These are phyloP conservation scores for Tillandsia fasciculata DNA, from an alignment of 176 grass and related monocot species.

Conservation along the genomic window DNA sequence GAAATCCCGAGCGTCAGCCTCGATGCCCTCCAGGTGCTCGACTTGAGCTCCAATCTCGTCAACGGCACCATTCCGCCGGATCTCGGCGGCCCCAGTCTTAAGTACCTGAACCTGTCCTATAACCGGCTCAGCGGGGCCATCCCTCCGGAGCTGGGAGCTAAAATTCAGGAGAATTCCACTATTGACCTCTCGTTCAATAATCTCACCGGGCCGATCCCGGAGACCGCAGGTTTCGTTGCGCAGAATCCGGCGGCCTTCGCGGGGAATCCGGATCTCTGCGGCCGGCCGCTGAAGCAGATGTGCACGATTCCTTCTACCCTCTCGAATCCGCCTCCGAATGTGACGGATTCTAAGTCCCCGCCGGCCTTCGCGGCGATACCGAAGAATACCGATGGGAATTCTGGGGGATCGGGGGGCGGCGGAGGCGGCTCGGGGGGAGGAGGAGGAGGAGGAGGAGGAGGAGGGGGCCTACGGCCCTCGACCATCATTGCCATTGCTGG, in stretches of 20 bases:
- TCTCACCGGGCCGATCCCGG: slow-evolving; percentile 64
- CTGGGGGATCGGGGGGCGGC: background rate
- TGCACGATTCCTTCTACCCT: slow-evolving; percentile 50
- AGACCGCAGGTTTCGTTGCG: slow-evolving; percentile 26
- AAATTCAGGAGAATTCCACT: slow-evolving; percentile 47
- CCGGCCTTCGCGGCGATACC: slow-evolving; percentile 92
- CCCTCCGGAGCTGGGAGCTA: slow-evolving; percentile 43
- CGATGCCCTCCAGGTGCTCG: slow-evolving; percentile 45
- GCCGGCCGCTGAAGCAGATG: slow-evolving; percentile 40
- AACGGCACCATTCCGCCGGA: slow-evolving; percentile 48
- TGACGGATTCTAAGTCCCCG: slow-evolving; percentile 51
- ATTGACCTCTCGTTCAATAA: slow-evolving; percentile 79
- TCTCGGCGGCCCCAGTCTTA: slow-evolving; percentile 39
- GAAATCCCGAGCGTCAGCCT: slow-evolving; percentile 36
- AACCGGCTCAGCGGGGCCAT: slow-evolving; percentile 62
- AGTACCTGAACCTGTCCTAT: slow-evolving; percentile 63
- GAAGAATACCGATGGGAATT: slow-evolving; percentile 27
- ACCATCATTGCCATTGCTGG: slow-evolving; percentile 56
- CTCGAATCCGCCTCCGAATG: slow-evolving; percentile 51
- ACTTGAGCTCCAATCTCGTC: slow-evolving; percentile 67
- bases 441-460: slow-evolving; percentile 10
- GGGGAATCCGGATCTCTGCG: slow-evolving; percentile 65
- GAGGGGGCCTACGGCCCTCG: slow-evolving; percentile 30
- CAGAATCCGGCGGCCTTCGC: slow-evolving; percentile 53
- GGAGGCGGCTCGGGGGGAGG: background rate